Conservation (phyloP, 1,139 yeast genomes). For the Blastobotrys serpentis region DNA sequence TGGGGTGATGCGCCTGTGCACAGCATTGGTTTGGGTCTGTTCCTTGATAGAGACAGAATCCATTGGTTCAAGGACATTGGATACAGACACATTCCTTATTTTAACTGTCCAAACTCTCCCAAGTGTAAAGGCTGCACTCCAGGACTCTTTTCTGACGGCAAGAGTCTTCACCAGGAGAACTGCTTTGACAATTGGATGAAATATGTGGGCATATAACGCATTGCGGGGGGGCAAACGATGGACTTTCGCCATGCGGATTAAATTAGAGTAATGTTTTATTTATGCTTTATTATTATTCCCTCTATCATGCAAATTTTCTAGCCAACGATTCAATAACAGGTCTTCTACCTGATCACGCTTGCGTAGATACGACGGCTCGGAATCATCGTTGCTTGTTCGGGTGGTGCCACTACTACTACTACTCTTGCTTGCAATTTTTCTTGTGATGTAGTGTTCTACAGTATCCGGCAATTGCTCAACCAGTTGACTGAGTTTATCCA, state of each 20-base stretch:
- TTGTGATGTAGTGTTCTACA: constrained; percentile 28
- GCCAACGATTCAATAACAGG: constrained; percentile 47
- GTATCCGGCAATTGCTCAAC: constrained; percentile 19
- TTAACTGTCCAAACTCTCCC: constrained; percentile 60
- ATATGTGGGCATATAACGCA: constrained; percentile 24
- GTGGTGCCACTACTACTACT: constrained; percentile 17
- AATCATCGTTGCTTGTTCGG: too few relatives aligned
- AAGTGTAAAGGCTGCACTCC: constrained; percentile 45
- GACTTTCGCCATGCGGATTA: not conserved
- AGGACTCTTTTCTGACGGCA: constrained; percentile 49
- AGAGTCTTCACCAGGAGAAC: constrained; percentile 57
- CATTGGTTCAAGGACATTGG: constrained; percentile 92
- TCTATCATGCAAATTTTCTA: constrained; percentile 36
- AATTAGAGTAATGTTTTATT: not conserved
- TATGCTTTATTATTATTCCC: not conserved
- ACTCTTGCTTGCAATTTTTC: constrained; percentile 25
- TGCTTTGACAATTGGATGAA: constrained; percentile 75
- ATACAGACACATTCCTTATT: constrained; percentile 40
- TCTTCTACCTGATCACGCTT: constrained; percentile 52
- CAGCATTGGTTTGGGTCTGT: constrained; percentile 67
- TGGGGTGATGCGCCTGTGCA: constrained; percentile 96
- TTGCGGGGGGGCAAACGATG: too few relatives aligned
- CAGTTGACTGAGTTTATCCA: not conserved
- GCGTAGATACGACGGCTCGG: constrained; percentile 19
- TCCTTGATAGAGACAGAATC: constrained; percentile 63